Evolutionary conservation across 352 stramenopile species (phyloP).

Genomic region (Pythium sp.): DNA sequence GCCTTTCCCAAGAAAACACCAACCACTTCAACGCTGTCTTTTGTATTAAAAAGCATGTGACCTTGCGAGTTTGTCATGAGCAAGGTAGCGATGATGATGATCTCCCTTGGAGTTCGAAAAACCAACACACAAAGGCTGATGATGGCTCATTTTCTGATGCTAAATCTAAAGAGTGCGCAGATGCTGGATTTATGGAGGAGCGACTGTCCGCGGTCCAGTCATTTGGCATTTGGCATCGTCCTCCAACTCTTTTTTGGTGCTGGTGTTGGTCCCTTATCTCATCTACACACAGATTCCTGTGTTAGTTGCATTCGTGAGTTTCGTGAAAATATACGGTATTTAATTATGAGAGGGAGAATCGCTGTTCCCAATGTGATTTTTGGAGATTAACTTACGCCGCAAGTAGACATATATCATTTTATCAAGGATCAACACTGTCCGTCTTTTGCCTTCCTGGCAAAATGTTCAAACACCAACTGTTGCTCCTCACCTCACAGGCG

Average conservation of each 20-base stretch:
- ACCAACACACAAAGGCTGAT: not conserved
- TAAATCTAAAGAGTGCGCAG: no score
- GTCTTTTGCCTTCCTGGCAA: not conserved
- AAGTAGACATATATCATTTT: not conserved
- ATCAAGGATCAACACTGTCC: not conserved
- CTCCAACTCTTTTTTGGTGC: not conserved
- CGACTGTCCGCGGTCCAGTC: not conserved
- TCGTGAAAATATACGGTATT: not conserved
- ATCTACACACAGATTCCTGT: not conserved
- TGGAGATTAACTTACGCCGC: not conserved
- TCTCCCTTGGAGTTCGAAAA: not conserved
- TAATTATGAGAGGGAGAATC: not conserved
- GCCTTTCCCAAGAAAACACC: not conserved
- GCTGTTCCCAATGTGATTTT: not conserved
- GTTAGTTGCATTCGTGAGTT: not conserved
- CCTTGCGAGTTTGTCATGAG: not conserved
- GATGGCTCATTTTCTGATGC: no score
- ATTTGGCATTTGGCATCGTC: not conserved
- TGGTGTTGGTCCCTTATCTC: conserved; percentile 2
- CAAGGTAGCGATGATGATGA: not conserved
- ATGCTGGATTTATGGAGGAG: conserved; percentile 1
- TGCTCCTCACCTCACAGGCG: not conserved
- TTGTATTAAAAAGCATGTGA: not conserved
- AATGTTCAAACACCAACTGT: not conserved
- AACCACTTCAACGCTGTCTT: not conserved